Base-by-base conservation (phyloP, 2,329 filamentous ascomycete genomes). In the Penicillium janthinellum region DNA sequence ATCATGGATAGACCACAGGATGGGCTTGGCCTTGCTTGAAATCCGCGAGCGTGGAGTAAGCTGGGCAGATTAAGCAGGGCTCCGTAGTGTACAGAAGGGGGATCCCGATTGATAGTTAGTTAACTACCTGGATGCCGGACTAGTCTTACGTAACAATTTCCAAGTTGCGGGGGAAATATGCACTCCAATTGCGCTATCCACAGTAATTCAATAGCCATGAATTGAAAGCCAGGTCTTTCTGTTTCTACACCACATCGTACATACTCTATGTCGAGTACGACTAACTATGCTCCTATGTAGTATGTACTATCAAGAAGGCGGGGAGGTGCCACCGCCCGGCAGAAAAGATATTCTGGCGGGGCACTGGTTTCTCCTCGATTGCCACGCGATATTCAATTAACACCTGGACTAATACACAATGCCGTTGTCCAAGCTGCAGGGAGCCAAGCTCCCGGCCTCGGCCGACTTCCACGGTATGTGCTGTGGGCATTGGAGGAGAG, bases 401-500 rank as follows among this genome's bases (percentile, higher is more conserved):
- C 25, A 17, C 15, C 35, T 34, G 6, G 31, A 31, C 31, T 31
- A 31, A 31, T 31, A 35, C 41, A 62, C 22, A 58, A 75, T 76
- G 73, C 67, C 73, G 52, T 64, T 75, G 54, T 72, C 72, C 20
- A 70, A 73, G 58, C 49, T 76, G 31, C 70, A 75, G 56, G 73
- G 73, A 54, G 63, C 69, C 47, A 75, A 86, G 78, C 81, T 90
- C 68, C 86, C 86, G 52, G 82, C 87, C 22, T 80, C 86, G 62
- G 87, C 87, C 54, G 88, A 90, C 75, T 86, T 89, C 77, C 86
- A 88, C 68, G 74, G 73, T 78, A 73, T 58, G 73, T 61, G n/a
- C 59, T 2, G 42, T n/a, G 41, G 11, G n/a, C 8, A 49, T 25
- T 34, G 49, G 11, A 25, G 41, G 35, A 22, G 22, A 22, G 22